Evolutionary conservation across 2,329 filamentous ascomycete genomes (phyloP).

Genomic region (Chaetomium globosum): DNA sequence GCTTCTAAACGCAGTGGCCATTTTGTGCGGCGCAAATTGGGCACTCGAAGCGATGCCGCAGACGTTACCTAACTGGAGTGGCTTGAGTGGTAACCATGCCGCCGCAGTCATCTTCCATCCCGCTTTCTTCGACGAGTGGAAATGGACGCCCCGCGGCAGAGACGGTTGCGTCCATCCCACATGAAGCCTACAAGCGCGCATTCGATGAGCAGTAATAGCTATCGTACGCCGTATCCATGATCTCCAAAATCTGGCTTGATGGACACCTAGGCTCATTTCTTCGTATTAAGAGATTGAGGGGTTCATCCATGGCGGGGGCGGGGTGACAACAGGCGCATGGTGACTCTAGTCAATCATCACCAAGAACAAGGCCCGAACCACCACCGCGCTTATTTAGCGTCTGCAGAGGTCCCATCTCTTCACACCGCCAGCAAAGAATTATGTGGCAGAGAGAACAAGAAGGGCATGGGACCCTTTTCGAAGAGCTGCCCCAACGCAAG

Average conservation of each 20-base stretch:
- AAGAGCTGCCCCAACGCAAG: constrained; percentile 9
- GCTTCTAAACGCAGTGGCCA: not conserved
- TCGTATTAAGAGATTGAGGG: not conserved
- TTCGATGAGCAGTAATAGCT: not conserved
- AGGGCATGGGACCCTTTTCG: not conserved
- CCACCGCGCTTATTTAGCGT: constrained; percentile 16
- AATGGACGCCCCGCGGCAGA: not conserved
- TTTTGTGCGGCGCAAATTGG: not conserved
- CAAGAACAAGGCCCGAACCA: not conserved
- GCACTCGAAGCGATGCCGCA: constrained; percentile 1
- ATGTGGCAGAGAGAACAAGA: not conserved
- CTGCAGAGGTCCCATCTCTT: constrained; percentile 10
- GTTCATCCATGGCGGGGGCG: constrained; percentile 3
- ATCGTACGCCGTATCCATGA: not conserved
- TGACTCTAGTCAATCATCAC: constrained; percentile 11
- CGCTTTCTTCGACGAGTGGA: not conserved
- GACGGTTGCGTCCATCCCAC: not conserved
- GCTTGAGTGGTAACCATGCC: not conserved
- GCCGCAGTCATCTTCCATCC: not conserved
- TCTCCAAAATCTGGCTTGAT: not conserved
- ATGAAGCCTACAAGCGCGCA: not conserved
- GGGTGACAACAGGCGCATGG: not conserved
- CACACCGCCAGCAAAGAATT: constrained; percentile 11
- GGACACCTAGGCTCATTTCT: not conserved
- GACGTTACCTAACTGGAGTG: not conserved